phyloP scores from a whole-genome alignment of 352 stramenopile genomes.

The Globisporangium uncinulatum region DNA sequence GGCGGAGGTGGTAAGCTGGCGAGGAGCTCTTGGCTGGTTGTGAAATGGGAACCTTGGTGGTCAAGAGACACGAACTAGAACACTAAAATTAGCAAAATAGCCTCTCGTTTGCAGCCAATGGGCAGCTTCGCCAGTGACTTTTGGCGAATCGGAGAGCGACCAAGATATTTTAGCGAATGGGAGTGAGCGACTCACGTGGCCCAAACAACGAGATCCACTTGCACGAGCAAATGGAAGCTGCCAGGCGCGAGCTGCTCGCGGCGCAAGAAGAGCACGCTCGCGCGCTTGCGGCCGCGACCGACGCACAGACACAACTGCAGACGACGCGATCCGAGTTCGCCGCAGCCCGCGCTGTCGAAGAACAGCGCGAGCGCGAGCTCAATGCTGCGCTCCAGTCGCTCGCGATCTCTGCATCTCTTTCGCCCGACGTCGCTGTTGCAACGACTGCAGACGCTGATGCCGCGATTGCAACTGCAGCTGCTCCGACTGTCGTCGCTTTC shows the following conservation, averaged over 20 bases:
- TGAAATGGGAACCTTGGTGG: not conserved
- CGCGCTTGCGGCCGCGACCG: not conserved
- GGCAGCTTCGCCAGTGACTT: too few relatives aligned
- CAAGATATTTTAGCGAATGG: too few relatives aligned
- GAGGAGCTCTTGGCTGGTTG: not conserved
- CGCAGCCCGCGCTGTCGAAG: too few relatives aligned
- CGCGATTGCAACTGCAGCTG: conserved; percentile 1
- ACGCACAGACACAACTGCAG: too few relatives aligned
- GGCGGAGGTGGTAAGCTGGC: not conserved
- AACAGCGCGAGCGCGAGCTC: too few relatives aligned
- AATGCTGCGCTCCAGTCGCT: too few relatives aligned
- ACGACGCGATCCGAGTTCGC: too few relatives aligned
- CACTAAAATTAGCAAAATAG: too few relatives aligned
- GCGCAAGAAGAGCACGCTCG: not conserved
- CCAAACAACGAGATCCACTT: not conserved
- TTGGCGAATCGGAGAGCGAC: too few relatives aligned
- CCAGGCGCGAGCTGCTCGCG: not conserved
- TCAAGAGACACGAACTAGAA: too few relatives aligned
- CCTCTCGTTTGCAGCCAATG: not conserved
- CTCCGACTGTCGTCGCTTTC: conserved; percentile 17
- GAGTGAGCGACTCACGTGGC: too few relatives aligned
- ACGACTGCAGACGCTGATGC: conserved; percentile 12
- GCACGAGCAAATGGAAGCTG: not conserved
- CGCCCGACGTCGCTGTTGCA: conserved; percentile 8
- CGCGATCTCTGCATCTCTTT: too few relatives aligned